phyloP scores from a whole-genome alignment of 805 yeast genomes.

The Nakazawaea laoshanensis region DNA sequence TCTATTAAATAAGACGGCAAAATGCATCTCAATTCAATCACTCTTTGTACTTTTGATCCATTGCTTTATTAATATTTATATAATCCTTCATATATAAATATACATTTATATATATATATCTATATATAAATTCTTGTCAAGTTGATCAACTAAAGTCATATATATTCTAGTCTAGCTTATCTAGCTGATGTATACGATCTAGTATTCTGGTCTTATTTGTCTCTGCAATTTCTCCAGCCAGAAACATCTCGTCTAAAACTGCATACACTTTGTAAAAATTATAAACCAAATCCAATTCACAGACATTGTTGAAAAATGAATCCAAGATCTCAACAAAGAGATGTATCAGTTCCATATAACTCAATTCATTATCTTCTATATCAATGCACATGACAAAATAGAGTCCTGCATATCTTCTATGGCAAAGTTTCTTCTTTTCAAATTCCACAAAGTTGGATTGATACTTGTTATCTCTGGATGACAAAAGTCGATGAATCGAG shows the following conservation, averaged over 20 bases:
- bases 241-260: constrained; percentile 77
- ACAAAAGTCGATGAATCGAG: constrained; percentile 71
- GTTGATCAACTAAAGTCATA: neutral
- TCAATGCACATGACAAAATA: constrained; percentile 84
- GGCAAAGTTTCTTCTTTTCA: constrained; percentile 58
- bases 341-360: constrained; percentile 78
- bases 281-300: constrained; percentile 89
- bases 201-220: constrained; percentile 65
- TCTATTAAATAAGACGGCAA: no score
- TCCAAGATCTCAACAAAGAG: constrained; percentile 85
- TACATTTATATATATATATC: constrained; percentile 4
- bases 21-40: no score
- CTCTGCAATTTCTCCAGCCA: constrained; percentile 89
- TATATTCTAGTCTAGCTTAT: constrained; percentile 39
- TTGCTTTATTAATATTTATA: constrained; percentile 4
- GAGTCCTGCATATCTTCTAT: constrained; percentile 86
- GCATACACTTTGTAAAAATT: constrained; percentile 80
- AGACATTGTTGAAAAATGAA: constrained; percentile 79
- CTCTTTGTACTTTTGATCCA: neutral
- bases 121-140: neutral
- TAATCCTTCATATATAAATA: constrained; percentile 1
- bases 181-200: constrained; percentile 56
- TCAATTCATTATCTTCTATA: constrained; percentile 70
- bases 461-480: constrained; percentile 75
- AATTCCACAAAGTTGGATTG: constrained; percentile 42